phyloP scores from a whole-genome alignment of 331 rosid genomes.

The Ulmus americana region DNA sequence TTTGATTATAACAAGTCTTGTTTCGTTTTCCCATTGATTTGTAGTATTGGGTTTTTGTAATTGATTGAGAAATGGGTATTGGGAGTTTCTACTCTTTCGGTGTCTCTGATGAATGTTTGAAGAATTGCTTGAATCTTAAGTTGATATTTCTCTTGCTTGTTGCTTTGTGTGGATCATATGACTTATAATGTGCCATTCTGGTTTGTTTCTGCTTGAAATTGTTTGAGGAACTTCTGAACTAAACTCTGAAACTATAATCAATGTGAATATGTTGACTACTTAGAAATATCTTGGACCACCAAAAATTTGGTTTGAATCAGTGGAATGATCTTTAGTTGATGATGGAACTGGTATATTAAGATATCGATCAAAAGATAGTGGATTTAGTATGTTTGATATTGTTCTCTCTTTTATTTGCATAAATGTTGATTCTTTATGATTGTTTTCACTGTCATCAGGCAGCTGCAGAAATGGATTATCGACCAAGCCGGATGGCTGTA shows the following conservation, averaged over 20 bases:
- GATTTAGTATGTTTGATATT: background rate
- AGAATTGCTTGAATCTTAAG: slow-evolving; percentile 1
- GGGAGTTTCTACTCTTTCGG: background rate
- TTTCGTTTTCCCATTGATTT: background rate
- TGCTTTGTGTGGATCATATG: too few relatives aligned
- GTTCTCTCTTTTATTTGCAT: background rate
- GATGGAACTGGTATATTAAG: slow-evolving; percentile 1
- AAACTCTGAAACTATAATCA: background rate
- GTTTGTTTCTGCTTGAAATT: background rate
- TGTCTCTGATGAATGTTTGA: slow-evolving; percentile 10
- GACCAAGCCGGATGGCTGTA: slow-evolving; percentile 85
- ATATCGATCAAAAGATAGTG: background rate
- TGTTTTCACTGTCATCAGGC: slow-evolving; percentile 55
- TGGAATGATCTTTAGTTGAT: background rate
- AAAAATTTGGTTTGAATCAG: background rate
- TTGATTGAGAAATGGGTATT: background rate
- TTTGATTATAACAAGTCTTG: background rate
- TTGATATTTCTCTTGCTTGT: background rate
- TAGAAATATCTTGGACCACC: background rate
- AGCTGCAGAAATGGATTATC: slow-evolving; percentile 76
- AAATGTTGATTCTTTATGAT: slow-evolving; percentile 17
- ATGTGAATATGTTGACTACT: background rate
- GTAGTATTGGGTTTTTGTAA: background rate
- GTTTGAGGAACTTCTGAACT: background rate
- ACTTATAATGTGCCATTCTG: background rate